Base-by-base conservation (phyloP, 2,329 filamentous ascomycete genomes). In the Allantophomopsis cytisporea region DNA sequence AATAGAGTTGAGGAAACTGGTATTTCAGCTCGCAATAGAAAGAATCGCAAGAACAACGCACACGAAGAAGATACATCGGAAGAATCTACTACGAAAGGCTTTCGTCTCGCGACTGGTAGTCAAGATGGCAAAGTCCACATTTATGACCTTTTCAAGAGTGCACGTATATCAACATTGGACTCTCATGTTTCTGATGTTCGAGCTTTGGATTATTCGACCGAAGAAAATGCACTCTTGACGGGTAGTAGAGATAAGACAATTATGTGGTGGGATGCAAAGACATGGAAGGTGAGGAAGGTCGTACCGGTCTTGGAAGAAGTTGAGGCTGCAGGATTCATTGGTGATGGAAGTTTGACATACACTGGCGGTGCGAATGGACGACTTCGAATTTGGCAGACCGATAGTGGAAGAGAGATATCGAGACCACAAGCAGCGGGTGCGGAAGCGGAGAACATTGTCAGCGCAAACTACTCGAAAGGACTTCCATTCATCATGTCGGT, bases 181-280 rank as follows among this genome's bases (percentile, higher is more conserved):
- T 91, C 87, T 1, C 93, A 98, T 56, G 87, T 94, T 16, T 96
- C 91, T 8, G 84, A 96, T 48, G 84, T 98, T n/a, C 80, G 87
- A 49, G 79, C 77, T 39, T 59, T 98, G 37, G 83, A 91, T 50
- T 98, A 83, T 57, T 91, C 83, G 5, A 59, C 76, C 1, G 64
- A 78, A 40, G 76, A 87, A 52, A 77, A 89, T 53, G 66, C 77
- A 5, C 64, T 98, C 21, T 70, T 98, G 2, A 91, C 87, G 5
- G 86, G 78, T 15, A 83, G 87, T 55, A 75, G 91, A 61, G 91
- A 98, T 63, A 93, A 94, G 64, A 96, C 91, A 0, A 73, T 91
- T 40, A 91, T 91, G 45, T 72, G 93, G 59, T 98, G 91, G 89
- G 83, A 94, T 60, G 72, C 82, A 15, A 73, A 66, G 47, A 86